Conservation (phyloP, 805 yeast genomes). For the Yarrowia hollandica region DNA sequence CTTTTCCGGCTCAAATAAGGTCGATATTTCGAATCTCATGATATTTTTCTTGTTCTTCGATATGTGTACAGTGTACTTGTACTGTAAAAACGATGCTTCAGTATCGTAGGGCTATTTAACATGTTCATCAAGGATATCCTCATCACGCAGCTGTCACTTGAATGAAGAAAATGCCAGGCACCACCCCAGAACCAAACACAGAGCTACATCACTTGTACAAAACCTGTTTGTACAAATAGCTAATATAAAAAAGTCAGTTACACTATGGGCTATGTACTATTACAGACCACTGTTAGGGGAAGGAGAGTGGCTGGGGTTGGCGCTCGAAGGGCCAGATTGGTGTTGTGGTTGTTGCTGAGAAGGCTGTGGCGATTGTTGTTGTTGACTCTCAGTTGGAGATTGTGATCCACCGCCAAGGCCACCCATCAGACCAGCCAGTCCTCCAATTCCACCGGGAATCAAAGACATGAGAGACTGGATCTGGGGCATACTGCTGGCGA, state of each 20-base stretch:
- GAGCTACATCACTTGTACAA: too few relatives aligned
- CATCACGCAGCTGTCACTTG: too few relatives aligned
- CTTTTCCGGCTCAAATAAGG: too few relatives aligned
- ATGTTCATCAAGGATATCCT: too few relatives aligned
- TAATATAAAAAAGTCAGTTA: neutral
- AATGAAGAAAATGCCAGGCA: too few relatives aligned
- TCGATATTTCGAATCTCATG: too few relatives aligned
- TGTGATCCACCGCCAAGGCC: conserved; percentile 11
- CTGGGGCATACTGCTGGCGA: conserved; percentile 24
- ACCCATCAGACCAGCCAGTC: conserved; percentile 21
- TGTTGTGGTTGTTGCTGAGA: neutral
- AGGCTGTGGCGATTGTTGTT: neutral
- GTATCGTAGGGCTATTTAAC: too few relatives aligned
- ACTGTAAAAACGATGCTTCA: too few relatives aligned
- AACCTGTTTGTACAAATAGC: too few relatives aligned
- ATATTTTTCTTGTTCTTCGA: too few relatives aligned
- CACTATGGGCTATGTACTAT: conserved; percentile 10
- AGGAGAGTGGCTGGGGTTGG: conserved; percentile 18
- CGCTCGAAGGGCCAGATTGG: neutral
- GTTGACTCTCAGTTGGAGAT: neutral
- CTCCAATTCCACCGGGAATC: conserved; percentile 27
- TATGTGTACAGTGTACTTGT: too few relatives aligned
- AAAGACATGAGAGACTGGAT: conserved; percentile 25
- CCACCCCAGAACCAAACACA: too few relatives aligned
- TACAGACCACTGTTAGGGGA: conserved; percentile 14